A percentile compares a stretch with the other conserved stretches of the same genome.
phyloP scores from a whole-genome alignment of 164 flowering plant genomes.

The Liriodendron chinense region DNA sequence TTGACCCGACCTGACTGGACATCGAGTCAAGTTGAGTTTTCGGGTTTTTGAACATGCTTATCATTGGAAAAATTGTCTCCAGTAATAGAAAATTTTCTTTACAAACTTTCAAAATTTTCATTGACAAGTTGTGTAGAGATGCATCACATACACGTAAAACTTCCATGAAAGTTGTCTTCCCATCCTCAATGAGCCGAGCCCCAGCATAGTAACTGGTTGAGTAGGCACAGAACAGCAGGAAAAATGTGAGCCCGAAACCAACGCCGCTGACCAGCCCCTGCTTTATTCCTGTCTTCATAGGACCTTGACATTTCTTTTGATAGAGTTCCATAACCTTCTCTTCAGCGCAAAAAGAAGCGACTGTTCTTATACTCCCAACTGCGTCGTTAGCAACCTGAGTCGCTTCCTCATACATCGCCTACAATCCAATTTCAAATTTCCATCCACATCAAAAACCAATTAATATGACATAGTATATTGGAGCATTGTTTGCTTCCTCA shows the following conservation, averaged over 20 bases:
- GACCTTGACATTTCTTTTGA: conserved; percentile 40
- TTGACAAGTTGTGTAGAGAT: background rate
- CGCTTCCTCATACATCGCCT: conserved; percentile 56
- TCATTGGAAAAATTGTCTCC: too few relatives aligned
- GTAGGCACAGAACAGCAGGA: conserved; percentile 29
- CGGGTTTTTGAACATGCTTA: too few relatives aligned
- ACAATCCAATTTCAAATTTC: conserved; percentile 12
- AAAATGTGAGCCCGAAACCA: conserved; percentile 38
- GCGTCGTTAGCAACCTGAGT: conserved; percentile 70
- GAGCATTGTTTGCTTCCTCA: conserved; percentile 40
- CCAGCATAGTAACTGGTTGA: conserved; percentile 40
- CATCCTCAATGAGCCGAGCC: conserved; percentile 25
- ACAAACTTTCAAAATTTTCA: too few relatives aligned
- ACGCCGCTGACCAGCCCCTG: conserved; percentile 40
- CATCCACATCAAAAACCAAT: background rate
- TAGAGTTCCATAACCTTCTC: conserved; percentile 42
- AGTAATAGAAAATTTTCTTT: too few relatives aligned
- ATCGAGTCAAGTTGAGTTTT: too few relatives aligned
- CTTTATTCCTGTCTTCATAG: conserved; percentile 30
- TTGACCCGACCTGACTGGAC: too few relatives aligned
- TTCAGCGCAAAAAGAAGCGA: conserved; percentile 70
- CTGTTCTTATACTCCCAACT: conserved; percentile 62
- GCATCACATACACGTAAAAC: conserved; percentile 33
- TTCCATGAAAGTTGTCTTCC: conserved; percentile 24
- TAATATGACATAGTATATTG: background rate